A percentile compares a stretch with the other conserved stretches of the same genome.
Conservation (phyloP, 2,329 filamentous ascomycete genomes). For the Colletotrichum sp. region DNA sequence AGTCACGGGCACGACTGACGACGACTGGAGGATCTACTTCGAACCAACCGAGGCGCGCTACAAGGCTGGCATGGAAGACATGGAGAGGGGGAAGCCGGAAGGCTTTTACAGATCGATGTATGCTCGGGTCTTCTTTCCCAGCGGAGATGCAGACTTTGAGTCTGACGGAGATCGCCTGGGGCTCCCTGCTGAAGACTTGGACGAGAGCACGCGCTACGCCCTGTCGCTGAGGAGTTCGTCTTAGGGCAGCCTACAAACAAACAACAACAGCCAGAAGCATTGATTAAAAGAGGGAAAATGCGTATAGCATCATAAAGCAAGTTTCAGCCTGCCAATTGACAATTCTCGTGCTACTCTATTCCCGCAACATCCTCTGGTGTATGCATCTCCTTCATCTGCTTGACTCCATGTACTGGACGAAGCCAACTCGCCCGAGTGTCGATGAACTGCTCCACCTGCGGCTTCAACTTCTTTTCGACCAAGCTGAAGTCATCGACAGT, state of each 20-base stretch:
- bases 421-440: slow-evolving; percentile 59
- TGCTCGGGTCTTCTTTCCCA: neutral
- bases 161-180: slow-evolving; percentile 56
- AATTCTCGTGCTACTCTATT: neutral
- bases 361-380: neutral
- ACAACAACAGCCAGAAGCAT: neutral
- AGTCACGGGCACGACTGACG: slow-evolving; percentile 59
- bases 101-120: slow-evolving; percentile 44
- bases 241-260: neutral
- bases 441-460: slow-evolving; percentile 55
- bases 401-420: slow-evolving; percentile 34
- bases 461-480: slow-evolving; percentile 60
- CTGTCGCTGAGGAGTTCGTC: neutral
- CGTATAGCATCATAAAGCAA: neutral
- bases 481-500: slow-evolving; percentile 67
- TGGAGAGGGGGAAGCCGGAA: slow-evolving; percentile 41
- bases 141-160: slow-evolving; percentile 14
- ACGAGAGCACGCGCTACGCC: slow-evolving; percentile 49
- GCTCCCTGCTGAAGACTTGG: slow-evolving; percentile 62
- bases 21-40: slow-evolving; percentile 53
- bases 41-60: slow-evolving; percentile 54
- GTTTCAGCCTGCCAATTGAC: neutral
- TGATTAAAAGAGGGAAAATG: neutral
- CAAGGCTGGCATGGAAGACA: slow-evolving; percentile 44
- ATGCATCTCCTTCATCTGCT: slow-evolving; percentile 24